Evolutionary conservation across 805 yeast genomes (phyloP), one percentile per base, ranked within the genome.

Genomic region (Starmerella apicola): DNA sequence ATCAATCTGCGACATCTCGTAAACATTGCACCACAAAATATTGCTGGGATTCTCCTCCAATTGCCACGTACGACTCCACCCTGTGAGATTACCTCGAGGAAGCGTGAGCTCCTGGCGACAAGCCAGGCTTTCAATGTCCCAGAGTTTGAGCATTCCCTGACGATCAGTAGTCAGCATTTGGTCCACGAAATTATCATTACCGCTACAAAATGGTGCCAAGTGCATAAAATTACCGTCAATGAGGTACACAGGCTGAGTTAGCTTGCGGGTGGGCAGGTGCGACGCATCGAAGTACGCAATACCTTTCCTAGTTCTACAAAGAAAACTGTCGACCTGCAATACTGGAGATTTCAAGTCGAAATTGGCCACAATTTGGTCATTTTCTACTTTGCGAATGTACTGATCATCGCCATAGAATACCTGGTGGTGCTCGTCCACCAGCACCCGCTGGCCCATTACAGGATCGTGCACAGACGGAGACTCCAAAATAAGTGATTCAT

Each of bases 1-100:
- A 21, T 49, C 52, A 3, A 39, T 18, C n/a, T 29, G 16, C 7
- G 31, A 39, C 39, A 36, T 34, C 28, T 33, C 37, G 28, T 39
- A 36, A 9, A 51, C 37, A 32, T 51, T 52, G 16, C 46, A 37
- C 48, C 53, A 47, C 28, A 50, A 17, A 13, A 45, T 21, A 3
- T 24, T 25, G 13, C 40, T 31, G 19, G 40, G 41, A 2, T 16
- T 42, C n/a, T n/a, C n/a, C n/a, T n/a, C n/a, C n/a, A n/a, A n/a
- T n/a, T n/a, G n/a, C 24, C 34, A 10, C 8, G 38, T 44, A 2
- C 46, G 38, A 30, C 47, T 46, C 51, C 51, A 50, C 3, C 51
- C 46, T 9, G 39, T 26, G n/a, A 29, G n/a, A n/a, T 42, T 24
- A 9, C 47, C 51, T 10, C 38, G 39, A 12, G 42, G 41, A 36